Evolutionary conservation across 768 basidiomycete genomes (phyloP).

Genomic region (Polyporus arcularius): DNA sequence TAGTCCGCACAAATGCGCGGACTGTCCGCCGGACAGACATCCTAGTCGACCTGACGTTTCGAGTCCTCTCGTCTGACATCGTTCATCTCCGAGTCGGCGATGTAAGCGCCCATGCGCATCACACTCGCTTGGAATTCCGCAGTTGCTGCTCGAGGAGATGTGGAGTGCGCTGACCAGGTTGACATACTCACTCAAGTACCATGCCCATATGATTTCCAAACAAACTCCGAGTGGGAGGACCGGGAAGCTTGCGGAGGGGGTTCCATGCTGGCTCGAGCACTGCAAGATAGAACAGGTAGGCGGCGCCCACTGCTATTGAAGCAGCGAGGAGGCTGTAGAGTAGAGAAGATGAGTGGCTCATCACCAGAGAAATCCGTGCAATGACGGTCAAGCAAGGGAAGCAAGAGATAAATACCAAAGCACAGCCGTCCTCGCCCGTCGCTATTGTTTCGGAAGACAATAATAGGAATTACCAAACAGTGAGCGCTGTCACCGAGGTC

Average conservation of each 20-base stretch:
- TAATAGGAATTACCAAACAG: slow-evolving; percentile 7
- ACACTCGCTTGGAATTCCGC: neutral
- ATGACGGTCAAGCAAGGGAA: neutral
- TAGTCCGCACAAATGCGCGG: too few species aligned
- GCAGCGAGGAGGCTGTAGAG: slow-evolving; percentile 9
- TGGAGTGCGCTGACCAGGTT: neutral
- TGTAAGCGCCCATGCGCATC: neutral
- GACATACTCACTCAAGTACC: slow-evolving; percentile 57
- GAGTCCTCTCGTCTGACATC: too few species aligned
- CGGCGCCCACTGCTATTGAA: neutral
- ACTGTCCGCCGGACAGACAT: too few species aligned
- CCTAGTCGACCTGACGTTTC: too few species aligned
- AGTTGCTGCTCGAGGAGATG: neutral
- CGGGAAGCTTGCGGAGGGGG: slow-evolving; percentile 57
- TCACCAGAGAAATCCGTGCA: neutral
- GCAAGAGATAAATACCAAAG: slow-evolving; percentile 4
- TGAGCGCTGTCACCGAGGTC: neutral
- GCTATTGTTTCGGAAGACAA: slow-evolving; percentile 16
- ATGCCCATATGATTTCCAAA: slow-evolving; percentile 55
- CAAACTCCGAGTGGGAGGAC: slow-evolving; percentile 53
- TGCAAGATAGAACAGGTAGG: slow-evolving; percentile 30
- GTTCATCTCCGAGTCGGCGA: neutral
- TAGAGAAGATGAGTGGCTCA: neutral
- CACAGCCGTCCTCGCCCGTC: neutral
- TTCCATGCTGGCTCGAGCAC: slow-evolving; percentile 34